Percentiles rank a stretch among this genome's conserved stretches.
phyloP scores from a whole-genome alignment of 805 yeast species.

The Spathaspora arborariae region DNA sequence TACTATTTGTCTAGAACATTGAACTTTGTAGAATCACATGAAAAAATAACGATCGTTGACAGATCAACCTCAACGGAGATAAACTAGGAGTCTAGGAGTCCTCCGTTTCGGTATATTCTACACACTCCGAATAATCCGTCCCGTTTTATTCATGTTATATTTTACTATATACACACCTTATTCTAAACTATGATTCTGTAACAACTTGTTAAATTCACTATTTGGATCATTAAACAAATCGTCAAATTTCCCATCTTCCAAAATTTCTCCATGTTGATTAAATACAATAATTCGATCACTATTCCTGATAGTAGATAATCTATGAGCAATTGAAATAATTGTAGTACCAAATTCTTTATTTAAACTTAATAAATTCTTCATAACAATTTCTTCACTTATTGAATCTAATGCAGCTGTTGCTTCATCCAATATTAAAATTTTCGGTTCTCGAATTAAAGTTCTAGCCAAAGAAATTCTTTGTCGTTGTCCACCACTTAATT shows the following conservation, averaged over 20 bases:
- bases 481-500: conserved; percentile 91
- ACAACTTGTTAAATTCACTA: conserved; percentile 33
- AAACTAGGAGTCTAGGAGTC: too few relatives aligned
- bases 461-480: conserved; percentile 91
- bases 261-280: conserved; percentile 49
- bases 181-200: conserved; percentile 22
- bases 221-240: conserved; percentile 22
- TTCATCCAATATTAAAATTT: conserved; percentile 82
- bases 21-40: too few relatives aligned
- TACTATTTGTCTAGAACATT: too few relatives aligned
- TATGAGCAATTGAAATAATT: conserved; percentile 86
- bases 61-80: too few relatives aligned
- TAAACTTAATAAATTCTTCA: conserved; percentile 61
- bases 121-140: not conserved
- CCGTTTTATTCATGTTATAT: not conserved
- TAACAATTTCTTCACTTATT: conserved; percentile 81
- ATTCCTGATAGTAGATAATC: conserved; percentile 81
- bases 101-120: not conserved
- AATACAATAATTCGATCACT: conserved; percentile 80
- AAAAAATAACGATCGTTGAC: too few relatives aligned
- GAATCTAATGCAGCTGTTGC: conserved; percentile 94
- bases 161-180: conserved; percentile 1
- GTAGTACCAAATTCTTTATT: conserved; percentile 51
- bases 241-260: conserved; percentile 51
- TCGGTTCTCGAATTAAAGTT: conserved; percentile 74